Evolutionary conservation across 2,329 filamentous ascomycete species (phyloP).

Genomic region (Botrytis deweyae): DNA sequence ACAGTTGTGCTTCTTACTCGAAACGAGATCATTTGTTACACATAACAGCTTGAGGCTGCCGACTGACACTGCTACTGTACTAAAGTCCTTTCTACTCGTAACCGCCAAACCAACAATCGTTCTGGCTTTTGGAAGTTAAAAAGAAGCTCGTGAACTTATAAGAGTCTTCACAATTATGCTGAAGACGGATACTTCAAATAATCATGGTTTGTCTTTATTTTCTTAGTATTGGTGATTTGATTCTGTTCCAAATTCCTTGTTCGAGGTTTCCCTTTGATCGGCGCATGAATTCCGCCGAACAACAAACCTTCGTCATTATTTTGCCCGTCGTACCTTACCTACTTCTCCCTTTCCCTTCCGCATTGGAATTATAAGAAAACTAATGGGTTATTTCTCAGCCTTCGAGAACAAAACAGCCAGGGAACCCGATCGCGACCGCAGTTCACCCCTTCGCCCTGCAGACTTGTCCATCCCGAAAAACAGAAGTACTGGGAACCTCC

Average conservation of each 20-base stretch:
- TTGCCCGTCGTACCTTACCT: not conserved
- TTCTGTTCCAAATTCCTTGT: conserved; percentile 1
- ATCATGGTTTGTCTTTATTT: conserved; percentile 34
- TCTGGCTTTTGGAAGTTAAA: not conserved
- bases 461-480: conserved; percentile 58
- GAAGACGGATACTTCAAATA: conserved; percentile 37
- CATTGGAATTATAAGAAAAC: conserved; percentile 14
- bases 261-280: conserved; percentile 20
- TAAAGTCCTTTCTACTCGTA: not conserved
- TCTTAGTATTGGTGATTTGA: not conserved
- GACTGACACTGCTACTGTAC: not conserved
- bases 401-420: conserved; percentile 30
- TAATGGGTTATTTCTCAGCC: conserved; percentile 29
- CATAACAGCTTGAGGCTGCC: not conserved
- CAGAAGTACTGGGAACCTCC: conserved; percentile 63
- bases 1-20: not conserved
- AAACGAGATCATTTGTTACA: conserved; percentile 3
- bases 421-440: conserved; percentile 28
- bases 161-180: conserved; percentile 36
- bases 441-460: conserved; percentile 25
- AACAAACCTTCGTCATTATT: not conserved
- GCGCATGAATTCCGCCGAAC: conserved; percentile 19
- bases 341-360: conserved; percentile 10
- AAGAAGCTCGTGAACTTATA: conserved; percentile 6
- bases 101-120: conserved; percentile 11